Evolutionary conservation across 768 basidiomycete species (phyloP), one percentile per base, ranked within the genome.

Genomic region (Gautieria morchelliformis): DNA sequence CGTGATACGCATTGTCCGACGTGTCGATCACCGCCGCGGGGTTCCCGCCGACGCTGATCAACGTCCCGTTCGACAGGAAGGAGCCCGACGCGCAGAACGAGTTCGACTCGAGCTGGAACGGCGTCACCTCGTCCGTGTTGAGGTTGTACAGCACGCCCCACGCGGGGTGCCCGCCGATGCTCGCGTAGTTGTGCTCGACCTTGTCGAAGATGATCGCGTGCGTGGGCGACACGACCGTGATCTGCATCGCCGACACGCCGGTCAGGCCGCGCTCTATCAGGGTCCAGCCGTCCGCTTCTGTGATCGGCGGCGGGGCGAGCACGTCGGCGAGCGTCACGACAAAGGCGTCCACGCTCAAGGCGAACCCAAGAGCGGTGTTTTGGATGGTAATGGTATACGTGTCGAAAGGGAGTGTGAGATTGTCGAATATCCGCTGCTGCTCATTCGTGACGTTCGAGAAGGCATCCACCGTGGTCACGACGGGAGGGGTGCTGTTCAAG

Each of bases 81-180:
- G 42, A 52, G 14, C 65, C 65, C 35, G 63, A 63, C 32, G 64
- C 64, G 47, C 65, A 66, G 56, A 65, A 63, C 1, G 61, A 61
- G 55, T 66, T 66, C 14, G 64, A 58, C 14, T 32, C 30, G 1
- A 66, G 35, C 52, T 64, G 52, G 41, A 69, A 41, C 71, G 15
- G 30, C 24, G 22, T 15, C 47, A 10, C 47, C 6, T 49, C 24
- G n/a, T n/a, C n/a, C n/a, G n/a, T n/a, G n/a, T n/a, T n/a, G n/a
- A n/a, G n/a, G n/a, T n/a, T n/a, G n/a, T n/a, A n/a, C n/a, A n/a
- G n/a, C n/a, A n/a, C n/a, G n/a, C n/a, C n/a, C n/a, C n/a, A n/a
- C n/a, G n/a, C n/a, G n/a, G n/a, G n/a, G n/a, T n/a, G n/a, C n/a
- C n/a, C n/a, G n/a, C n/a, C n/a, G n/a, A n/a, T n/a, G n/a, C n/a